Percentiles rank a stretch among this genome's conserved stretches.
phyloP scores from a whole-genome alignment of 129 eudicot species.

The Saussurea involucrata region DNA sequence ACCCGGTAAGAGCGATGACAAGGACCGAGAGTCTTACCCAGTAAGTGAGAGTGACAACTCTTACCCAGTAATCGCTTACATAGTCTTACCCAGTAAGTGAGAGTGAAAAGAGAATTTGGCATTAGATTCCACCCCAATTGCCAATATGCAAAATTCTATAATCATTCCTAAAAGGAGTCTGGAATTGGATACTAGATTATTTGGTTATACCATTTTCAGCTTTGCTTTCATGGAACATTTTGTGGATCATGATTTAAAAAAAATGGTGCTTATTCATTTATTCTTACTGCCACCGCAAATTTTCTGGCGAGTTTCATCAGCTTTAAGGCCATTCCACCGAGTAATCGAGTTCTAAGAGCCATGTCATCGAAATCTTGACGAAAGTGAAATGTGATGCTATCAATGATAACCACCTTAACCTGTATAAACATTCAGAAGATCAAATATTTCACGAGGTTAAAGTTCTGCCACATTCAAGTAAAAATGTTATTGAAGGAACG shows the following conservation, averaged over 20 bases:
- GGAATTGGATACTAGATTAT: too few species aligned
- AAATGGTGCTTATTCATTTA: constrained; percentile 26
- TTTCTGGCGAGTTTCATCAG: constrained; percentile 81
- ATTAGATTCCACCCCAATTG: background rate
- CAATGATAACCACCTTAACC: constrained; percentile 84
- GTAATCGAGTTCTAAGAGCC: constrained; percentile 89
- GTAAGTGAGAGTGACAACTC: too few species aligned
- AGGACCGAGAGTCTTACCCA: too few species aligned
- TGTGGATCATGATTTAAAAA: background rate
- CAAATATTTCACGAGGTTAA: background rate
- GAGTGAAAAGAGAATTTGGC: too few species aligned
- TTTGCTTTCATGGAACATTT: too few species aligned
- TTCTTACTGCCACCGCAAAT: constrained; percentile 76
- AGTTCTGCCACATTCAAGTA: background rate
- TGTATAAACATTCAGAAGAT: constrained; percentile 24
- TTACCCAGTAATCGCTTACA: too few species aligned
- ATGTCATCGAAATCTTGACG: constrained; percentile 97
- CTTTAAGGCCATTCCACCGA: constrained; percentile 77
- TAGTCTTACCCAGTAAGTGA: too few species aligned
- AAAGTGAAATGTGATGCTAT: constrained; percentile 87
- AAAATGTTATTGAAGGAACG: background rate
- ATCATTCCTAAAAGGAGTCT: background rate
- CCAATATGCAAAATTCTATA: background rate
- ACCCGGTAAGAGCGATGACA: too few species aligned
- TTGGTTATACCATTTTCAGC: too few species aligned